Percentiles rank a stretch among this genome's conserved stretches.
These are phyloP conservation scores for barley (Hordeum vulgare) DNA, from an alignment of 176 grass and related monocot species.

Conservation along the genomic window DNA sequence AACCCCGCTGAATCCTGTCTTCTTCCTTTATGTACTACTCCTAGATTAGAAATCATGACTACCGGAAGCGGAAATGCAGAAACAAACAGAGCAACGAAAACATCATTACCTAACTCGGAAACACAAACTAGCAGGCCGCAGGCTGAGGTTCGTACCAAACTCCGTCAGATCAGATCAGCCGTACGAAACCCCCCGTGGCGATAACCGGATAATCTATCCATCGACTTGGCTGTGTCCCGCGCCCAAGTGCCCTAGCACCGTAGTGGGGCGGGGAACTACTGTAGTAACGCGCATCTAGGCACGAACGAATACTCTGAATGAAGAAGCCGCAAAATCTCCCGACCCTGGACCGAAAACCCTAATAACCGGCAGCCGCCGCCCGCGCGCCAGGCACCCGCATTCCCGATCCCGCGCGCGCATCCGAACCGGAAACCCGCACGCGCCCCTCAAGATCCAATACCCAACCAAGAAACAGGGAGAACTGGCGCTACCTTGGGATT, in stretches of 20 bases:
- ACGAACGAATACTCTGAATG: neutral
- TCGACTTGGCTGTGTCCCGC: neutral
- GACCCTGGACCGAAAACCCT: neutral
- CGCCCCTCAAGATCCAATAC: neutral
- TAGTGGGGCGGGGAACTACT: neutral
- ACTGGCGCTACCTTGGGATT: conserved; percentile 32
- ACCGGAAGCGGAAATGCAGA: neutral
- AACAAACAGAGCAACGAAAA: neutral
- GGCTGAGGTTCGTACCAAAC: neutral
- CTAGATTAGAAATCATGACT: neutral
- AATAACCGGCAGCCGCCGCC: neutral
- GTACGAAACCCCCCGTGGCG: neutral
- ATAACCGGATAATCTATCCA: neutral
- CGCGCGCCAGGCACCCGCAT: neutral
- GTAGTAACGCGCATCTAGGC: neutral
- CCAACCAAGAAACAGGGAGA: neutral
- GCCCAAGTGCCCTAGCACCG: neutral
- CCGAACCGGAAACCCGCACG: neutral
- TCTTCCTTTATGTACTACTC: neutral
- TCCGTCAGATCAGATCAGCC: neutral
- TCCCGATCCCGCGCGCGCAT: neutral
- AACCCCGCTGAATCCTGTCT: neutral
- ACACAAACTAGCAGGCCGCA: neutral
- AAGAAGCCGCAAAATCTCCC: neutral
- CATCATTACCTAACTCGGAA: neutral